Evolutionary conservation across 805 yeast species (phyloP), one percentile per base, ranked within the genome.

Genomic region (Kazachstania bromeliacearum): DNA sequence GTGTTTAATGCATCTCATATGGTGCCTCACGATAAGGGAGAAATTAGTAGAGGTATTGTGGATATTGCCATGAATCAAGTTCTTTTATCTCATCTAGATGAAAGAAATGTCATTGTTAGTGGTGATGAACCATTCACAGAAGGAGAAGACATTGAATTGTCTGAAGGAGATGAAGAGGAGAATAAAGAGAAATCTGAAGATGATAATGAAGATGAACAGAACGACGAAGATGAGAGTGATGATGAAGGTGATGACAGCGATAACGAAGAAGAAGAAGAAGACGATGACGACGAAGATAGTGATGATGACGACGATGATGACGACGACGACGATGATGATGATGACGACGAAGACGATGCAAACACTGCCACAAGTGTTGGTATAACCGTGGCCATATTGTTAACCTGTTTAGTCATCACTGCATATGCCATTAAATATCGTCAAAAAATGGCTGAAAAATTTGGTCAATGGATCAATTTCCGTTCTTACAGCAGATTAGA

Each of bases 21-120:
- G 97, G 92, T 87, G 18, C 95, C 97, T 1, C 79, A 73, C 45
- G 96, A 88, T 55, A 62, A 73, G 35, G 82, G 92, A 2, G 74
- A 68, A 31, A 68, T 72, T 19, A 72, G 88, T 6, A 67, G 87
- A 45, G 85, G 85, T 13, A 59, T 88, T 41, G 61, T 87, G 28
- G 87, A 85, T 36, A 55, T 66, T n/a, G 47, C 46, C 26, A 30
- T 55, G 35, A 67, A 61, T 60, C 68, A 57, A 66, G 76, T 63
- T 58, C 77, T 63, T 60, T 73, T 59, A 63, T 67, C 42, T 62
- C 75, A 73, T 35, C 73, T 67, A 34, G 69, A 63, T 21, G 77
- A 77, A 14, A 73, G 66, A 38, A 69, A 67, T 31, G 66, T 66
- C 14, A 70, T 66, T 4, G 33, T 53, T 2, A 53, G 50, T 62